phyloP scores from a whole-genome alignment of 1,139 yeast genomes.

The Kodamaea sp. region DNA sequence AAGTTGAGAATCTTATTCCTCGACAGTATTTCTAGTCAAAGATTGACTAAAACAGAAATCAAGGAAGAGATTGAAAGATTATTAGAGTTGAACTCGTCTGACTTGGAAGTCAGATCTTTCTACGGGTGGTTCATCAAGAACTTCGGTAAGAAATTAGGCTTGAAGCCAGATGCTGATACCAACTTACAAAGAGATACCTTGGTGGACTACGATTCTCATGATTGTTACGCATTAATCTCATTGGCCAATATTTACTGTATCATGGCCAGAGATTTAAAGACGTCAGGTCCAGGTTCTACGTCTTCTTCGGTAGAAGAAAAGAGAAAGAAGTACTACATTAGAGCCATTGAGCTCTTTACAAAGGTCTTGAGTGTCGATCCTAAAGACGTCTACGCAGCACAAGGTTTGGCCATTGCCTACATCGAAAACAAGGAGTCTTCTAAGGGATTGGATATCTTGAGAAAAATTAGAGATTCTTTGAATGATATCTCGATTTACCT shows the following conservation, averaged over 20 bases:
- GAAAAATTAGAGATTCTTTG: slow-evolving; percentile 88
- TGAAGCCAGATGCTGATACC: slow-evolving; percentile 65
- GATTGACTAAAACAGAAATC: slow-evolving; percentile 43
- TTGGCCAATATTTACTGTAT: slow-evolving; percentile 84
- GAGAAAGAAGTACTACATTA: slow-evolving; percentile 72
- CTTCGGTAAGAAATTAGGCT: slow-evolving; percentile 56
- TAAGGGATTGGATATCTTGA: slow-evolving; percentile 80
- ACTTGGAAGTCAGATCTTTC: slow-evolving; percentile 84
- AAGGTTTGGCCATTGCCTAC: slow-evolving; percentile 91
- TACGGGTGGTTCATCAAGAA: slow-evolving; percentile 85
- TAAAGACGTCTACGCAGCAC: slow-evolving; percentile 92
- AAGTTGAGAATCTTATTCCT: slow-evolving; percentile 68
- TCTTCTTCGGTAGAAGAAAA: slow-evolving; percentile 60
- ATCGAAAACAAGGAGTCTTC: slow-evolving; percentile 82
- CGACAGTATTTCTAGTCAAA: slow-evolving; percentile 34
- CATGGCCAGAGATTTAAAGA: slow-evolving; percentile 76
- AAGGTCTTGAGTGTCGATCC: slow-evolving; percentile 86
- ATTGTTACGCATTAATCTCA: slow-evolving; percentile 84
- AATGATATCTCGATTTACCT: slow-evolving; percentile 81
- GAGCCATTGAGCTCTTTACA: slow-evolving; percentile 88
- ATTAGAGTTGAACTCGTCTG: slow-evolving; percentile 54
- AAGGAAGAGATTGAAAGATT: slow-evolving; percentile 56
- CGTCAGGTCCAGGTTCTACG: slow-evolving; percentile 23
- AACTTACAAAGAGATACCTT: slow-evolving; percentile 83
- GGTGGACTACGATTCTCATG: slow-evolving; percentile 81